Percentiles rank a stretch among this genome's conserved stretches.
Evolutionary conservation across 2,329 filamentous ascomycete genomes (phyloP).

Genomic region (Fusarium sp.): DNA sequence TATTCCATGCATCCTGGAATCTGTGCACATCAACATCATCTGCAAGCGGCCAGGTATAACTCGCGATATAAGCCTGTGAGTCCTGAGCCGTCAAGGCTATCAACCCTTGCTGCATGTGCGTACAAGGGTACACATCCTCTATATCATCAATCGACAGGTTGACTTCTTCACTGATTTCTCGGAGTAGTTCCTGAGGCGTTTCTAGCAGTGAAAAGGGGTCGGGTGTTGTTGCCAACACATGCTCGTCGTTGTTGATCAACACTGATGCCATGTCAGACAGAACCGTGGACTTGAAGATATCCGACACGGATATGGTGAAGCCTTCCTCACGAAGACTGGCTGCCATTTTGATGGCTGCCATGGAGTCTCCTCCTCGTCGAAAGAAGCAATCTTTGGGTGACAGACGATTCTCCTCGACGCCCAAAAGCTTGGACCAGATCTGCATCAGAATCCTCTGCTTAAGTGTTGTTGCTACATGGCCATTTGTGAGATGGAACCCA

Average conservation of each 20-base stretch:
- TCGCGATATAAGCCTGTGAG: neutral
- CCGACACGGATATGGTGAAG: neutral
- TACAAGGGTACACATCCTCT: conserved; percentile 6
- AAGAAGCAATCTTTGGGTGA: neutral
- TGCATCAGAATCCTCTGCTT: neutral
- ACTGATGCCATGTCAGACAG: neutral
- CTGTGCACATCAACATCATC: neutral
- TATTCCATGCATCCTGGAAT: neutral
- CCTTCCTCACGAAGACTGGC: neutral
- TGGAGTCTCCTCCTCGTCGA: conserved; percentile 1
- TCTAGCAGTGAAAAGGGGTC: neutral
- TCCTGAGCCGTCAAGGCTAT: conserved; percentile 10
- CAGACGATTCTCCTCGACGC: neutral
- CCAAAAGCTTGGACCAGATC: neutral
- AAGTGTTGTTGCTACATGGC: neutral
- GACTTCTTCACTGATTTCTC: neutral
- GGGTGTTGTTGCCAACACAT: neutral
- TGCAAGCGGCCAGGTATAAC: conserved; percentile 1
- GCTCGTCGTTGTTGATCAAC: neutral
- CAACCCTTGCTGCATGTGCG: conserved; percentile 12
- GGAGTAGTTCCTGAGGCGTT: neutral
- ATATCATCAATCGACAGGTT: neutral
- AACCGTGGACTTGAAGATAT: conserved; percentile 3
- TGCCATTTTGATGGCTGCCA: neutral
- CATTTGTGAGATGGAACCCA: neutral